These are phyloP conservation scores for Beauveria australis DNA, from an alignment of 2,329 filamentous ascomycete genomes.

Conservation along the genomic window DNA sequence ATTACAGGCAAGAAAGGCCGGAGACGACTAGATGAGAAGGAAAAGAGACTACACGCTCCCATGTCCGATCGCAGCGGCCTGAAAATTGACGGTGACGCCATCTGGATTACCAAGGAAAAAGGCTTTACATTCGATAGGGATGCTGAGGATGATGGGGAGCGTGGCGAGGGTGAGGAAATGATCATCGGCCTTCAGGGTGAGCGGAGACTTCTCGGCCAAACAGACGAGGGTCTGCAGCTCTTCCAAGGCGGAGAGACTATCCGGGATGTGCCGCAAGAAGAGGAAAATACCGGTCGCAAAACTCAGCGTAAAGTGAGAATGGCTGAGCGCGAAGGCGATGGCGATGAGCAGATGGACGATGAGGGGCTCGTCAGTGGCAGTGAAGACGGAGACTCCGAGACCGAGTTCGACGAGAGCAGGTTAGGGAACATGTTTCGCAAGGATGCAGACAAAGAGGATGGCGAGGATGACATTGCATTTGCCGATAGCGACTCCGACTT, in stretches of 20 bases:
- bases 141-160: conserved; percentile 54
- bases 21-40: conserved; percentile 84
- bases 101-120: conserved; percentile 71
- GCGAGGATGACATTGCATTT: conserved; percentile 72
- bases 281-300: conserved; percentile 53
- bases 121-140: conserved; percentile 68
- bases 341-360: conserved; percentile 47
- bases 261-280: conserved; percentile 38
- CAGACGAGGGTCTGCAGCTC: conserved; percentile 72
- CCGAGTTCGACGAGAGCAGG: conserved; percentile 51
- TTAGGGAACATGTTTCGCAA: conserved; percentile 54
- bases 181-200: conserved; percentile 84
- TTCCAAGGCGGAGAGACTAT: conserved; percentile 73
- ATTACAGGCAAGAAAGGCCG: conserved; percentile 73
- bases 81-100: conserved; percentile 92
- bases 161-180: conserved; percentile 91
- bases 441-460: conserved; percentile 40
- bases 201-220: conserved; percentile 72
- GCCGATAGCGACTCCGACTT: conserved; percentile 96
- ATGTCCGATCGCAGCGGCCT: conserved; percentile 98
- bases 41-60: conserved; percentile 90
- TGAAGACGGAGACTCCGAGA: conserved; percentile 42
- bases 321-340: conserved; percentile 50
- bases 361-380: conserved; percentile 48
- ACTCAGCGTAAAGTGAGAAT: conserved; percentile 49